These are phyloP conservation scores for Microthlaspi erraticum DNA, from an alignment of 345 rosid species.

Conservation along the genomic window DNA sequence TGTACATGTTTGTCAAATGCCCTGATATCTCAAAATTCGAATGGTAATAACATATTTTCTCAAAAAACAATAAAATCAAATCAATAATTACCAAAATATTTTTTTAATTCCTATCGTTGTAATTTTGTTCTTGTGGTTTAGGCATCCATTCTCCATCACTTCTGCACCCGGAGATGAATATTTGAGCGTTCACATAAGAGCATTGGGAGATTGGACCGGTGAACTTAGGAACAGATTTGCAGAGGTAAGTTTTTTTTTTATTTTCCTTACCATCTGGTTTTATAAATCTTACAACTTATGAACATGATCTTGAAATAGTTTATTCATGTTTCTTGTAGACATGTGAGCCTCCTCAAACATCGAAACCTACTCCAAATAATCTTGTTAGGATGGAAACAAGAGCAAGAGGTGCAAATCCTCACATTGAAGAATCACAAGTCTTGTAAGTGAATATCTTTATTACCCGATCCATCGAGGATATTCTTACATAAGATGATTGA, in stretches of 20 bases:
- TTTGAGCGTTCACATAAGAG: constrained; percentile 85
- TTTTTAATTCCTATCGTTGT: not conserved
- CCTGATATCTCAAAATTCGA: constrained; percentile 78
- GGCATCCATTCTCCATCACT: constrained; percentile 97
- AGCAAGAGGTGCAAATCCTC: constrained; percentile 44
- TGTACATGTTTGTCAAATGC: constrained; percentile 91
- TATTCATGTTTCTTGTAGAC: constrained; percentile 49
- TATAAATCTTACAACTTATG: not conserved
- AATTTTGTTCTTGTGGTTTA: constrained; percentile 30
- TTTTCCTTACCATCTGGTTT: not conserved
- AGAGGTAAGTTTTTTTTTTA: constrained; percentile 48
- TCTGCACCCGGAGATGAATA: constrained; percentile 89
- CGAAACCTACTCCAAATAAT: constrained; percentile 48
- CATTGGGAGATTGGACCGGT: constrained; percentile 91
- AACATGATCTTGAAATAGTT: not conserved
- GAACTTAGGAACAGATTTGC: constrained; percentile 71
- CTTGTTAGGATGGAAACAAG: constrained; percentile 75
- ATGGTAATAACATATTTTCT: constrained; percentile 52
- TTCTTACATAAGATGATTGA: not conserved
- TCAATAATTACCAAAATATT: not conserved
- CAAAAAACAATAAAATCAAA: not conserved
- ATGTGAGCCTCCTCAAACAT: constrained; percentile 59
- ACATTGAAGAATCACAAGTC: constrained; percentile 53
- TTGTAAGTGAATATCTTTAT: constrained; percentile 47
- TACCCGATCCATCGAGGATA: not conserved